phyloP scores from a whole-genome alignment of 2,329 filamentous ascomycete genomes.

The Sarocladium kiliense region DNA sequence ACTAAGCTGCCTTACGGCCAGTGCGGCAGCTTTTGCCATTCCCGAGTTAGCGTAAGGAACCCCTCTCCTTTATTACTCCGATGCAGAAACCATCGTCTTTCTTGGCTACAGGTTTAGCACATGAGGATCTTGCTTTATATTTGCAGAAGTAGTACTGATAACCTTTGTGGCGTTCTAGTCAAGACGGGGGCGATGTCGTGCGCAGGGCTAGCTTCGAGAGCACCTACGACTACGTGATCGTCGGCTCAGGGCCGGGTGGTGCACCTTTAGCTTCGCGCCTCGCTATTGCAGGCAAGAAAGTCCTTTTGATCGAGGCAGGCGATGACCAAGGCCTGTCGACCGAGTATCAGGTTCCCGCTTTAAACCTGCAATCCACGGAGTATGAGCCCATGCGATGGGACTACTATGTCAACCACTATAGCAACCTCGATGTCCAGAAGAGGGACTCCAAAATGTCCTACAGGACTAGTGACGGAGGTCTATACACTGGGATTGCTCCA shows the following conservation, averaged over 20 bases:
- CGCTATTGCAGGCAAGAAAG: constrained; percentile 49
- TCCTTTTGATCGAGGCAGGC: constrained; percentile 55
- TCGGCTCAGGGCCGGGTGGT: constrained; percentile 53
- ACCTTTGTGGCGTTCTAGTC: not conserved
- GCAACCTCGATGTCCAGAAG: constrained; percentile 38
- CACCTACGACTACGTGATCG: constrained; percentile 53
- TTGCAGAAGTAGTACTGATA: not conserved
- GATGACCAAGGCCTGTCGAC: constrained; percentile 41
- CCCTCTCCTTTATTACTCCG: not conserved
- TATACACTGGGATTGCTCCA: constrained; percentile 27
- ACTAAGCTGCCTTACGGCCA: not conserved
- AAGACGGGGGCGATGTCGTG: not conserved
- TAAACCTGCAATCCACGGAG: constrained; percentile 21
- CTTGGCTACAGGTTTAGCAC: not conserved
- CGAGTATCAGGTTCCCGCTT: constrained; percentile 22
- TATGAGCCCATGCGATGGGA: constrained; percentile 40
- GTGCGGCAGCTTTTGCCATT: not conserved
- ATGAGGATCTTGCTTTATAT: too few relatives aligned
- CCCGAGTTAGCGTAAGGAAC: not conserved
- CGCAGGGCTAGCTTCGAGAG: not conserved
- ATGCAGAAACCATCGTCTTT: not conserved
- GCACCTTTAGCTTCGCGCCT: constrained; percentile 50
- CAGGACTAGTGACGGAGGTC: constrained; percentile 26
- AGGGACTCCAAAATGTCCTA: constrained; percentile 45
- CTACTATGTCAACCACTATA: constrained; percentile 58